A percentile compares a stretch with the other conserved stretches of the same genome.
phyloP scores from a whole-genome alignment of 441 rosid genomes.

The Raphanus hybrid region DNA sequence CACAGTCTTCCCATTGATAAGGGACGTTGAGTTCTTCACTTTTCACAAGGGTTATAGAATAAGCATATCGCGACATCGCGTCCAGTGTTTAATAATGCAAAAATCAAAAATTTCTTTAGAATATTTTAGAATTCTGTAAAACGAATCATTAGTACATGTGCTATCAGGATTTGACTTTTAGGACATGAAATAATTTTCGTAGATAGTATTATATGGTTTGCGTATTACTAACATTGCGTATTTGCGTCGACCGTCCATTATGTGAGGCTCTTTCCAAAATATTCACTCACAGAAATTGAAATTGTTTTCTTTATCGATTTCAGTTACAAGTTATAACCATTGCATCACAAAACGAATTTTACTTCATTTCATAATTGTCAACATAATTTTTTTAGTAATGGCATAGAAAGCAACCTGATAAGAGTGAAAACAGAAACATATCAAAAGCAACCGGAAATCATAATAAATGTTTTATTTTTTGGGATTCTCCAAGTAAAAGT shows the following conservation, averaged over 20 bases:
- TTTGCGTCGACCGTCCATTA: not conserved
- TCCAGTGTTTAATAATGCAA: not conserved
- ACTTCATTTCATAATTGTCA: not conserved
- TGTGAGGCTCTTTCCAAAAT: not conserved
- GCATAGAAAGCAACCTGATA: constrained; percentile 15
- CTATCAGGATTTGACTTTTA: too few relatives aligned
- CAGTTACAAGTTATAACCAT: not conserved
- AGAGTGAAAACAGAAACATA: not conserved
- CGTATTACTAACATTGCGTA: not conserved
- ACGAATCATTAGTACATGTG: too few relatives aligned
- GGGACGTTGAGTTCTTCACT: not conserved
- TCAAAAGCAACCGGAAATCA: not conserved
- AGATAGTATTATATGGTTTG: not conserved
- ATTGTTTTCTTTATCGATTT: not conserved
- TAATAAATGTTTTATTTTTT: constrained; percentile 9
- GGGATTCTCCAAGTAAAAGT: constrained; percentile 49
- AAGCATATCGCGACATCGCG: not conserved
- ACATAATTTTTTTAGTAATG: not conserved
- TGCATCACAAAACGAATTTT: not conserved
- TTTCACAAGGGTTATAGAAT: not conserved
- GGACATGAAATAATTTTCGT: too few relatives aligned
- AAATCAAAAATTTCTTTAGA: not conserved
- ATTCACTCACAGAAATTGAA: not conserved
- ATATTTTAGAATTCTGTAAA: not conserved
- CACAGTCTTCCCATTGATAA: not conserved